A percentile compares a stretch with the other conserved stretches of the same genome.
These are phyloP conservation scores for Circinella umbellata DNA, from an alignment of 371 early-diverging fungal species.

Conservation along the genomic window DNA sequence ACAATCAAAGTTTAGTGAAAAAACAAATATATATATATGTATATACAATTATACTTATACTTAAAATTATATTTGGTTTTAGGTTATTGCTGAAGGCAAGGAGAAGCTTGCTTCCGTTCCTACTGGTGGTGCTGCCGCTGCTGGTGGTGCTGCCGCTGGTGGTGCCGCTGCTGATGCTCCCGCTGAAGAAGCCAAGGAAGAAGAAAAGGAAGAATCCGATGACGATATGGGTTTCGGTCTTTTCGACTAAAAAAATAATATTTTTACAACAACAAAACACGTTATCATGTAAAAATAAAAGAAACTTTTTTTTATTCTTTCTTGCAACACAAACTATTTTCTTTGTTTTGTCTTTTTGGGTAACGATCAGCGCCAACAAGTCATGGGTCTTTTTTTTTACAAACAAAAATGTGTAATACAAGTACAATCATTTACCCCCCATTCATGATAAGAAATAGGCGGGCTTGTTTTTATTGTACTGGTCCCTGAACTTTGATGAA, in stretches of 20 bases:
- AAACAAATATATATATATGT: background rate
- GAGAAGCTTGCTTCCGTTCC: constrained; percentile 95
- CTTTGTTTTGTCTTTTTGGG: background rate
- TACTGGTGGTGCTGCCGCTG: constrained; percentile 84
- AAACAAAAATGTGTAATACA: too few species aligned
- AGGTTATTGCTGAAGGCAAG: constrained; percentile 90
- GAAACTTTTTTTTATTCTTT: background rate
- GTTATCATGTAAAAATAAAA: constrained; percentile 4
- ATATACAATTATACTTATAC: background rate
- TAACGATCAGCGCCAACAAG: constrained; percentile 7
- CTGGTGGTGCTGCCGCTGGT: constrained; percentile 62
- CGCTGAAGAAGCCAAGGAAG: constrained; percentile 68
- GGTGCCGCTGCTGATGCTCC: constrained; percentile 57
- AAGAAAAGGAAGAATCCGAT: constrained; percentile 91
- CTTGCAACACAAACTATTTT: background rate
- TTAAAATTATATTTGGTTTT: background rate
- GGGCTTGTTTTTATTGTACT: background rate
- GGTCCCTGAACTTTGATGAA: constrained; percentile 2
- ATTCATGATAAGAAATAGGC: background rate
- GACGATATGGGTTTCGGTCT: constrained; percentile 66
- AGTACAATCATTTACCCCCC: too few species aligned
- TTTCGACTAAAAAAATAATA: constrained; percentile 42
- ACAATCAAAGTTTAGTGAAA: background rate
- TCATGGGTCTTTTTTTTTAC: background rate
- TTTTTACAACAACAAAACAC: too few species aligned